Evolutionary conservation across 164 flowering plant species (phyloP).

Genomic region (Amborella trichopoda): DNA sequence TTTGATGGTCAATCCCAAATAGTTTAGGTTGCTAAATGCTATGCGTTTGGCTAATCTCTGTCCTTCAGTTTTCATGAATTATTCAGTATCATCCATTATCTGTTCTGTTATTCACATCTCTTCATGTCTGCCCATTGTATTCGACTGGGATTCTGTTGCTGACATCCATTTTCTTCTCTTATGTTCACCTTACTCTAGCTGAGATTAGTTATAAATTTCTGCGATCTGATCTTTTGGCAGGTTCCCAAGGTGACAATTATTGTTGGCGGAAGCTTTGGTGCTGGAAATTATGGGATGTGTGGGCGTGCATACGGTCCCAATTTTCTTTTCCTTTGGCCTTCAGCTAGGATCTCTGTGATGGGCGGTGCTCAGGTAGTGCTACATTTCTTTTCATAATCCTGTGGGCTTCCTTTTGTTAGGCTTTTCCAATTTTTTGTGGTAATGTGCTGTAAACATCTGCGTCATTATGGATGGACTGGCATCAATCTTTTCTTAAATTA

Average conservation of each 20-base stretch:
- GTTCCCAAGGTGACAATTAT: conserved; percentile 87
- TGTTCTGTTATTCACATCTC: neutral
- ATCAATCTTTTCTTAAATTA: too few relatives aligned
- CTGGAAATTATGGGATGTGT: conserved; percentile 99
- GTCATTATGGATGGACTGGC: too few relatives aligned
- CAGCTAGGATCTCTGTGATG: conserved; percentile 93
- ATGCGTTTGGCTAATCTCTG: too few relatives aligned
- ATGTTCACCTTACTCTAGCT: neutral
- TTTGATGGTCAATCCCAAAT: too few relatives aligned
- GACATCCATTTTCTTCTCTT: neutral
- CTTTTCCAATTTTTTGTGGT: too few relatives aligned
- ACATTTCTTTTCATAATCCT: too few relatives aligned
- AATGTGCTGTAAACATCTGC: too few relatives aligned
- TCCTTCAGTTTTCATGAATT: too few relatives aligned
- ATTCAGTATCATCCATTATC: too few relatives aligned
- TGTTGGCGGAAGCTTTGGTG: conserved; percentile 98
- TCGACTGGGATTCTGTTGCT: neutral
- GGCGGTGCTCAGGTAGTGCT: conserved; percentile 99
- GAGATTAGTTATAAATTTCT: too few relatives aligned
- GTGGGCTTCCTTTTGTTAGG: too few relatives aligned
- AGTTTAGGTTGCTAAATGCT: too few relatives aligned
- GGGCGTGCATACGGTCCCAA: conserved; percentile 96
- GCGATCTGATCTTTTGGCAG: conserved; percentile 20
- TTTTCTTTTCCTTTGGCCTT: conserved; percentile 96
- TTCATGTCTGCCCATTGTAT: neutral